Base-by-base conservation (phyloP, 306 rosid genomes). In the Heteromeles arbutifolia region DNA sequence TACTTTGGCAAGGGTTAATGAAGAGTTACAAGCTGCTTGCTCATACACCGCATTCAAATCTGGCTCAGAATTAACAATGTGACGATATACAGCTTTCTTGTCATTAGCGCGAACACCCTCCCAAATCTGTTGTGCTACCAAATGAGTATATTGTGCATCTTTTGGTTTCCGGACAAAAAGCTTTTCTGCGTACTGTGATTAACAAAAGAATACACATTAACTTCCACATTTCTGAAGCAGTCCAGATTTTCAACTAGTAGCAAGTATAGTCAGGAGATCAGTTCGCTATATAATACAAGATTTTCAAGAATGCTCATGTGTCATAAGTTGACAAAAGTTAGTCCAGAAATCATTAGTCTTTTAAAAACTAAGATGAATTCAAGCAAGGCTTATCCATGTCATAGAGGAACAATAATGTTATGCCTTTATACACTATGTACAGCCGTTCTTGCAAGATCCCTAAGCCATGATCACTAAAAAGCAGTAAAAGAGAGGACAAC, bases 101-200 rank as follows among this genome's bases (percentile, higher is more conserved):
- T 96, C 98, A n/a, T 92, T 96, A 18, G 92, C 80, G 58, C 88
- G 90, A 73, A 92, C 97, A 62, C 90, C 93, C 77, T 92, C 99
- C 98, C 96, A 92, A 61, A 96, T 88, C 79, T 90, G 98, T 73
- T 84, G 99, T 34, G 96, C 92, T 78, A 92, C 87, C 71, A 89
- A 58, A 70, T 86, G 84, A 58, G 80, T 87, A 82, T 86, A 88
- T 64, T 95, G 97, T 70, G 77, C 85, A 76, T 96, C 98, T 83
- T 88, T 96, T 8, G 89, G 92, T 83, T 74, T 96, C 77, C 91
- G 92, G 66, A 89, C 92, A 74, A 92, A 96, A 82, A 87, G 79
- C 87, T 96, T 96, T 74, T 96, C 99, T 14, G 98, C 99, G 74
- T 96, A 96, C 99, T 95, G 90, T 58, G 77, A 82, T 67, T n/a